These are phyloP conservation scores for Malassezia slooffiae DNA, from an alignment of 1,284 basidiomycete genomes.

Conservation along the genomic window DNA sequence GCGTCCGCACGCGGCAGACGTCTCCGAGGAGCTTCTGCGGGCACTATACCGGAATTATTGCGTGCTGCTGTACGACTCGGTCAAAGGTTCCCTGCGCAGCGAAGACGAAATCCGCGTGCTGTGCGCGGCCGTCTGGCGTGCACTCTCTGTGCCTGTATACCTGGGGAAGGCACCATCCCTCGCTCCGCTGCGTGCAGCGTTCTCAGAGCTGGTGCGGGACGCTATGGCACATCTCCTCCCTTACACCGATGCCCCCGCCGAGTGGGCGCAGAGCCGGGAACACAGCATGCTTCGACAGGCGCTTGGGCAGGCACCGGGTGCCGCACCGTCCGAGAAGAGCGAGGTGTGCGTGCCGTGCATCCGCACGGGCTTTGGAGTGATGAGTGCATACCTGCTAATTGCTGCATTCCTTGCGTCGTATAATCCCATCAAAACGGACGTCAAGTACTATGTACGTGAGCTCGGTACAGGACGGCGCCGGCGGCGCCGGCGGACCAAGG, in stretches of 20 bases:
- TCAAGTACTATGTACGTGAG: constrained; percentile 47
- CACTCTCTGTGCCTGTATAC: constrained; percentile 28
- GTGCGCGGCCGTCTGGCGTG: constrained; percentile 30
- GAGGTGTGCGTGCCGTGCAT: background rate
- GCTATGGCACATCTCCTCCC: constrained; percentile 30
- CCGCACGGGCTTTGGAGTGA: constrained; percentile 16
- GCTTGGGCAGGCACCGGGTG: background rate
- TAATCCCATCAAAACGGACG: constrained; percentile 69
- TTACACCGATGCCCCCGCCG: constrained; percentile 22
- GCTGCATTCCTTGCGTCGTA: constrained; percentile 75
- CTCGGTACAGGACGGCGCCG: constrained; percentile 19
- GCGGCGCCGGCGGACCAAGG: constrained; percentile 8
- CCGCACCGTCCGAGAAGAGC: background rate
- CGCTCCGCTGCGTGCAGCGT: constrained; percentile 19
- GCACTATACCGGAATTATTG: constrained; percentile 19
- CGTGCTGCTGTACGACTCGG: constrained; percentile 33
- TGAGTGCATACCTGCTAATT: constrained; percentile 60
- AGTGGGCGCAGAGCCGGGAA: constrained; percentile 20
- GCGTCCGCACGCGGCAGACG: background rate
- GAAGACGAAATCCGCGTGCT: constrained; percentile 28
- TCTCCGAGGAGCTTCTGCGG: constrained; percentile 7
- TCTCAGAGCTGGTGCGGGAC: constrained; percentile 25
- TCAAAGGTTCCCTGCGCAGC: constrained; percentile 25
- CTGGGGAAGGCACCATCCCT: background rate
- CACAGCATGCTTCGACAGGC: background rate